Conservation (phyloP, 2,329 filamentous ascomycete species). For the Penicillium sp. region DNA sequence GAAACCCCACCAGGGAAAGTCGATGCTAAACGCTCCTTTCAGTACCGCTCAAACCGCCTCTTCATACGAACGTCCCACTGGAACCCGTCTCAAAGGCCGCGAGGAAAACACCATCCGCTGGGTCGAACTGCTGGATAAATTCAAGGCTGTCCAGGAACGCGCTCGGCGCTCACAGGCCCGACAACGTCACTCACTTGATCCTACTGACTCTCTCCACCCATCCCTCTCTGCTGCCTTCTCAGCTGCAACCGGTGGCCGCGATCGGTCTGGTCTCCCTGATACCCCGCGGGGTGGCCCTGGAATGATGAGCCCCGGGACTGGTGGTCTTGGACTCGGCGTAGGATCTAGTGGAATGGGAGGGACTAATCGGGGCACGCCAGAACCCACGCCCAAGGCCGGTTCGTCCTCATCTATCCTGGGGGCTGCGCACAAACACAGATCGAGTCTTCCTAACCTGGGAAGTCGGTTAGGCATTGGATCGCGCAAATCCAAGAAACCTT, state of each 20-base stretch:
- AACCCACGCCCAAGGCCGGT: conserved; percentile 18
- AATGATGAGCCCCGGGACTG: conserved; percentile 35
- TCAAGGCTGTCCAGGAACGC: conserved; percentile 84
- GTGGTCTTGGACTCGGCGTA: conserved; percentile 36
- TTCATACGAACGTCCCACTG: conserved; percentile 63
- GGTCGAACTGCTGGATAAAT: conserved; percentile 92
- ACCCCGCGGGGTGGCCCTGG: conserved; percentile 30
- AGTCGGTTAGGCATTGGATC: conserved; percentile 70
- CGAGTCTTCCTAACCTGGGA: conserved; percentile 64
- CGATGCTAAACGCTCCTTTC: conserved; percentile 10
- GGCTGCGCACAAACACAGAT: conserved; percentile 58
- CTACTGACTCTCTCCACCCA: conserved; percentile 52
- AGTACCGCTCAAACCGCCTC: conserved; percentile 31
- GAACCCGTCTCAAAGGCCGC: conserved; percentile 74
- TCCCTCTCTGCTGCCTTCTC: conserved; percentile 34
- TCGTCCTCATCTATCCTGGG: conserved; percentile 28
- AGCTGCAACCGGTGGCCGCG: conserved; percentile 32
- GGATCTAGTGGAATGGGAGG: conserved; percentile 40
- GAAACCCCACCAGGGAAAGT: conserved; percentile 18
- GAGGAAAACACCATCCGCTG: conserved; percentile 86
- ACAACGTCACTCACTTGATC: conserved; percentile 44
- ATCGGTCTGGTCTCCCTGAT: conserved; percentile 35
- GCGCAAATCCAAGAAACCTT: conserved; percentile 50
- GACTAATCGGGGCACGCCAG: conserved; percentile 15
- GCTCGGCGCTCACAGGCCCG: conserved; percentile 67